A percentile compares a stretch with the other conserved stretches of the same genome.
Evolutionary conservation across 257 asterid species (phyloP).

Genomic region (Plectranthus barbatus): DNA sequence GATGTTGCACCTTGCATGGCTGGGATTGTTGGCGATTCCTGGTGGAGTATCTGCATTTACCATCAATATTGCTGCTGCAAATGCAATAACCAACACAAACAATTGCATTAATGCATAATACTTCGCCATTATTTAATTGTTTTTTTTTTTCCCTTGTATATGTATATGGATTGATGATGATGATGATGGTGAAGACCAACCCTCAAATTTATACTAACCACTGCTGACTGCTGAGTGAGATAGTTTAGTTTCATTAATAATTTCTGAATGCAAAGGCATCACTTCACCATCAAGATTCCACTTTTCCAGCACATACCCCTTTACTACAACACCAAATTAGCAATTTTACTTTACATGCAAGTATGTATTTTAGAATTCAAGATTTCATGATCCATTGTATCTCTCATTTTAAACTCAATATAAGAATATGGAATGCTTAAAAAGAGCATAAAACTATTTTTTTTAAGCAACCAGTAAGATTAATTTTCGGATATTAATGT

Average conservation of each 20-base stretch:
- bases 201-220: slow-evolving; percentile 15
- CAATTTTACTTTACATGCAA: no score
- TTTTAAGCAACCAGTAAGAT: no score
- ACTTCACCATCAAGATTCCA: neutral
- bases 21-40: slow-evolving; percentile 34
- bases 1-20: slow-evolving; percentile 36
- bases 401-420: no score
- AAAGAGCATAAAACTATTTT: no score
- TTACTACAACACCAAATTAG: no score
- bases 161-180: neutral
- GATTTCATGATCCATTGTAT: no score
- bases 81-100: slow-evolving; percentile 11
- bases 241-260: neutral
- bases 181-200: no score
- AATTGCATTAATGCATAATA: neutral
- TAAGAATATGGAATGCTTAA: no score
- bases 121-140: slow-evolving; percentile 2
- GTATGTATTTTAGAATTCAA: no score
- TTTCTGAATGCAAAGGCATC: neutral
- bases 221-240: neutral
- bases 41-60: slow-evolving; percentile 22
- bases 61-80: neutral
- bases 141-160: no score
- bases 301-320: neutral
- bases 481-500: no score